Percentiles rank a stretch among this genome's conserved stretches.
These are phyloP conservation scores for Irpex sp. DNA, from an alignment of 1,284 basidiomycete genomes.

Conservation along the genomic window DNA sequence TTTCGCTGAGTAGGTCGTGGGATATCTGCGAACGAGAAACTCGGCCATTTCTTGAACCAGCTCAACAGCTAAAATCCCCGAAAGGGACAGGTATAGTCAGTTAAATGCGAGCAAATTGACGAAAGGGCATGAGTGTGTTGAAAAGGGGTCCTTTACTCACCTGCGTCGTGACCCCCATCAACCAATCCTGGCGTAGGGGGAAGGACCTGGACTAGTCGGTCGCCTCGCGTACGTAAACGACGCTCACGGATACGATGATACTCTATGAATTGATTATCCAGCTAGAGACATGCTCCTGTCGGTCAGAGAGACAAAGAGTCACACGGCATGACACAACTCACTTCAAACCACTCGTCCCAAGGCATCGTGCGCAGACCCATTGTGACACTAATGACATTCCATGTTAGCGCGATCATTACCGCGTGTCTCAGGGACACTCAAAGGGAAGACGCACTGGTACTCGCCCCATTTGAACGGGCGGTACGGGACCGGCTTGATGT, in stretches of 20 bases:
- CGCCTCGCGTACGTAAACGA: conserved; percentile 48
- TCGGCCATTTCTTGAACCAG: conserved; percentile 63
- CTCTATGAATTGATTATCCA: conserved; percentile 50
- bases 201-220: conserved; percentile 46
- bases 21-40: conserved; percentile 60
- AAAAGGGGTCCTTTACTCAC: conserved; percentile 29
- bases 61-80: conserved; percentile 45
- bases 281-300: conserved; percentile 25
- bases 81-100: too few species aligned
- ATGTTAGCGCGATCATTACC: too few species aligned
- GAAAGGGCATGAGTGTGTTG: neutral
- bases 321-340: conserved; percentile 18
- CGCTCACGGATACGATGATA: conserved; percentile 54
- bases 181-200: conserved; percentile 46
- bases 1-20: conserved; percentile 49
- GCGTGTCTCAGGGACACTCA: too few species aligned
- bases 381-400: conserved; percentile 44
- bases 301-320: neutral
- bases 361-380: conserved; percentile 70
- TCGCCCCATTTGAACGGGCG: conserved; percentile 61
- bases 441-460: conserved; percentile 47
- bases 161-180: conserved; percentile 47
- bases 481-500: conserved; percentile 55
- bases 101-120: too few species aligned
- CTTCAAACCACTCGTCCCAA: conserved; percentile 70